A percentile compares a stretch with the other conserved stretches of the same genome.
phyloP scores from a whole-genome alignment of 495 filamentous ascomycete species.

The Immersiella caudata region DNA sequence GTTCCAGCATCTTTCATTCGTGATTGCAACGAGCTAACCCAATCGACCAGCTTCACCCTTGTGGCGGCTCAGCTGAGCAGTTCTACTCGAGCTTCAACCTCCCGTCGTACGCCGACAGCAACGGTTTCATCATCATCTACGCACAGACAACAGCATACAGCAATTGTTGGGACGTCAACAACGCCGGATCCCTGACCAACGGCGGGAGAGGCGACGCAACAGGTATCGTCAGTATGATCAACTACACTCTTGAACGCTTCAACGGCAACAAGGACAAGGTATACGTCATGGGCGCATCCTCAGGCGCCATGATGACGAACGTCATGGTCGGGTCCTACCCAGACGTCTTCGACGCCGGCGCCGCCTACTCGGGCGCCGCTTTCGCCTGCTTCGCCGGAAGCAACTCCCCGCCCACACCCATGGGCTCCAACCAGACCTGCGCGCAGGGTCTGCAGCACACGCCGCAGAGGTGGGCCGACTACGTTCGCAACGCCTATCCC shows the following conservation, averaged over 20 bases:
- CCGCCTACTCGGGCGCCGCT: conserved; percentile 56
- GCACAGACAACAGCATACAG: conserved; percentile 46
- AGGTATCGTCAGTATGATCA: conserved; percentile 60
- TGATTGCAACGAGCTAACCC: neutral
- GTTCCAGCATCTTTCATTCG: neutral
- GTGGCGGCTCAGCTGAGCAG: conserved; percentile 30
- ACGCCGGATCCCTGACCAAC: conserved; percentile 49
- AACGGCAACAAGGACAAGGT: conserved; percentile 48
- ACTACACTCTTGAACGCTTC: conserved; percentile 52
- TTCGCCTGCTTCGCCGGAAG: conserved; percentile 53
- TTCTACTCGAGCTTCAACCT: conserved; percentile 29
- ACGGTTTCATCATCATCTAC: conserved; percentile 54
- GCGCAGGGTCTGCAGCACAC: conserved; percentile 53
- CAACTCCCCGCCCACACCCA: conserved; percentile 35
- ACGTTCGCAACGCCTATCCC: conserved; percentile 54
- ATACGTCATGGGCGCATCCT: conserved; percentile 55
- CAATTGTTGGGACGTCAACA: conserved; percentile 61
- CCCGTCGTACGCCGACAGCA: conserved; percentile 40
- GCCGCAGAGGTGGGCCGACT: conserved; percentile 49
- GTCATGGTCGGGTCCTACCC: conserved; percentile 61
- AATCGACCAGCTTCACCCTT: conserved; percentile 49
- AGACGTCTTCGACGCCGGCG: conserved; percentile 58
- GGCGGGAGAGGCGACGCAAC: conserved; percentile 54
- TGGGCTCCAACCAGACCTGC: conserved; percentile 53
- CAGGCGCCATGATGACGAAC: conserved; percentile 64